Base-by-base conservation (phyloP, 306 rosid genomes). In the Leucaena leucocephala region DNA sequence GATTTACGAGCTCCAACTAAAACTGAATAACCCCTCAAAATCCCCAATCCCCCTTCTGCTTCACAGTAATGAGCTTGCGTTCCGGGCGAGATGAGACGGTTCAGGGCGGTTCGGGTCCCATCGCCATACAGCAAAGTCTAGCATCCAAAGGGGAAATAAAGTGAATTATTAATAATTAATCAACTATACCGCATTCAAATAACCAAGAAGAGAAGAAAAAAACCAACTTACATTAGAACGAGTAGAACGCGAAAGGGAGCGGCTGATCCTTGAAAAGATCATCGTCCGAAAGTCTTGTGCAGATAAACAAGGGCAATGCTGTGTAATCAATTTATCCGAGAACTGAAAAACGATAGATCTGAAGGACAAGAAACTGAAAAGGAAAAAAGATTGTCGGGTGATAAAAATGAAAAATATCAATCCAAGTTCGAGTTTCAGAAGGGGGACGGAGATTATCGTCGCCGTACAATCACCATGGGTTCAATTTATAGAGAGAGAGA, bases 101-200 rank as follows among this genome's bases (percentile, higher is more conserved):
- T 22, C n/a, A n/a, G 71, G 39, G 62, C 46, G 48, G 89, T 82
- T 71, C 84, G 82, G 76, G 87, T 85, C 76, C 86, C 83, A 69
- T 89, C 87, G 22, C 87, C 92, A 27, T 71, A 74, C 78, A 83
- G 71, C 64, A 81, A 72, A 81, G 83, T 88, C 98, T 94, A 73
- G 22, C 13, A 80, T 74, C 80, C 85, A 80, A 35, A 33, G 2
- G 11, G 77, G 66, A 57, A 11, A 8, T n/a, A n/a, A 52, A 54
- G 50, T 74, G 58, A 74, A 33, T 6, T 16, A 12, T 21, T 42
- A 5, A 6, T 21, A 22, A 44, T 68, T 3, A 21, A 43, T 44
- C 5, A 44, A 43, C 38, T 3, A 21, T 0, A 19, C 54, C 5
- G 13, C 70, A 65, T 36, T 10, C 11, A 11, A 33, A 61, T 36